Percentiles rank a stretch among this genome's conserved stretches.
Conservation (phyloP, 768 basidiomycete species). For the Tricholoma flavovirens region DNA sequence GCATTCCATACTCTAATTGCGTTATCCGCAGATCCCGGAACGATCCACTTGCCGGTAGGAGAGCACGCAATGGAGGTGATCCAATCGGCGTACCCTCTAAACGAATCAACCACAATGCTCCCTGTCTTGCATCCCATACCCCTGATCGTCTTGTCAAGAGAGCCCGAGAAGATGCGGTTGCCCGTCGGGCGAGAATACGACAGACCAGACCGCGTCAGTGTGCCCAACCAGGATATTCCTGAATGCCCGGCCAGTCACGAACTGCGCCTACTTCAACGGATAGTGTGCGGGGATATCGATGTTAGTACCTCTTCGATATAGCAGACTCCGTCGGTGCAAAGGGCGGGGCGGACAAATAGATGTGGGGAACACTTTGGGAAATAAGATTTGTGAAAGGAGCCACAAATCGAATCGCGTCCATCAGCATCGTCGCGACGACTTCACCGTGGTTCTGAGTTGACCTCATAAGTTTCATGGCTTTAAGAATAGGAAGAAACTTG, state of each 20-base stretch:
- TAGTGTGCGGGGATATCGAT: neutral
- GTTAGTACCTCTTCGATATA: neutral
- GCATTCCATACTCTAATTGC: too few relatives aligned
- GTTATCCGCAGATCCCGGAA: too few relatives aligned
- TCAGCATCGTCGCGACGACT: neutral
- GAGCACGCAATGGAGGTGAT: too few relatives aligned
- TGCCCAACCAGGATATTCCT: constrained; percentile 11
- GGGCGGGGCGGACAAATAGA: constrained; percentile 2
- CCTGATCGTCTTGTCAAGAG: too few relatives aligned
- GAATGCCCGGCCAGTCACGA: constrained; percentile 13
- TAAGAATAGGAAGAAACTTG: constrained; percentile 3
- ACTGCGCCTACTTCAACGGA: constrained; percentile 4
- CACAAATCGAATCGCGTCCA: neutral
- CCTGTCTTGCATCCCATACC: too few relatives aligned
- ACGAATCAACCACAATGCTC: too few relatives aligned
- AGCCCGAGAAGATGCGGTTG: too few relatives aligned
- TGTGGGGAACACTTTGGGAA: constrained; percentile 5
- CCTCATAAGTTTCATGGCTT: neutral
- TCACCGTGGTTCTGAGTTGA: constrained; percentile 1
- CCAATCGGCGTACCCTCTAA: too few relatives aligned
- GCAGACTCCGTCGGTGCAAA: constrained; percentile 2
- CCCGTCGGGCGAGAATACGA: neutral
- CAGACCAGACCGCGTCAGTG: constrained; percentile 2
- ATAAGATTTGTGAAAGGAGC: neutral
- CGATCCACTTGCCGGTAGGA: too few relatives aligned